Conservation (phyloP, 257 asterid species). For the Salvia miltiorrhiza region DNA sequence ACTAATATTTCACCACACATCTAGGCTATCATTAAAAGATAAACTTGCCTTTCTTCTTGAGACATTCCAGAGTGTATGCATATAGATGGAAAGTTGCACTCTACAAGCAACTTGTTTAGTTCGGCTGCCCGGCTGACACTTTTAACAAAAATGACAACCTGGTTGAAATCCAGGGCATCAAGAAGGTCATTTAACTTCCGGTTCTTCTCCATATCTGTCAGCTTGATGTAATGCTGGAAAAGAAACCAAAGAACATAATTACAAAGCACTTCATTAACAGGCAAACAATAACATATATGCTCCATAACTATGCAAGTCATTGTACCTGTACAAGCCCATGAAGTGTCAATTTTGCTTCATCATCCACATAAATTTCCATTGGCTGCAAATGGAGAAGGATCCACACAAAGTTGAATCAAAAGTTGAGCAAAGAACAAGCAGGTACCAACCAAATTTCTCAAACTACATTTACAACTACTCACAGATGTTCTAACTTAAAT, state of each 20-base stretch:
- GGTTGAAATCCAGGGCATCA: constrained; percentile 84
- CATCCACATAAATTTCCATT: constrained; percentile 85
- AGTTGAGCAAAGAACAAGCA: constrained; percentile 19
- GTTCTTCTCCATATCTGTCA: constrained; percentile 77
- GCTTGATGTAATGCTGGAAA: constrained; percentile 71
- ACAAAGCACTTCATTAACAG: background rate
- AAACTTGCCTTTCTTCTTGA: constrained; percentile 68
- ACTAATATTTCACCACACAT: background rate
- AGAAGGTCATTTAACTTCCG: constrained; percentile 81
- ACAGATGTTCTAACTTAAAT: background rate
- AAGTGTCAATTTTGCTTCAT: constrained; percentile 81
- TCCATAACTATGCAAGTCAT: background rate
- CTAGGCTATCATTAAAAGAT: background rate
- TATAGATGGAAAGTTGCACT: constrained; percentile 79
- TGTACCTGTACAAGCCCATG: constrained; percentile 85
- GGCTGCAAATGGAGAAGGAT: constrained; percentile 57
- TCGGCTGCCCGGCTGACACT: constrained; percentile 70
- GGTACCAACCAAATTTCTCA: background rate
- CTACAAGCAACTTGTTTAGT: constrained; percentile 72
- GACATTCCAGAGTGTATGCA: constrained; percentile 95
- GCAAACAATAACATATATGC: background rate
- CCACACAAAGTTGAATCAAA: constrained; percentile 33
- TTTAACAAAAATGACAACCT: constrained; percentile 74
- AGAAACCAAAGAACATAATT: background rate
- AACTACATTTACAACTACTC: background rate